Base-by-base conservation (phyloP, 129 eudicot genomes). In the Lactuca saligna region DNA sequence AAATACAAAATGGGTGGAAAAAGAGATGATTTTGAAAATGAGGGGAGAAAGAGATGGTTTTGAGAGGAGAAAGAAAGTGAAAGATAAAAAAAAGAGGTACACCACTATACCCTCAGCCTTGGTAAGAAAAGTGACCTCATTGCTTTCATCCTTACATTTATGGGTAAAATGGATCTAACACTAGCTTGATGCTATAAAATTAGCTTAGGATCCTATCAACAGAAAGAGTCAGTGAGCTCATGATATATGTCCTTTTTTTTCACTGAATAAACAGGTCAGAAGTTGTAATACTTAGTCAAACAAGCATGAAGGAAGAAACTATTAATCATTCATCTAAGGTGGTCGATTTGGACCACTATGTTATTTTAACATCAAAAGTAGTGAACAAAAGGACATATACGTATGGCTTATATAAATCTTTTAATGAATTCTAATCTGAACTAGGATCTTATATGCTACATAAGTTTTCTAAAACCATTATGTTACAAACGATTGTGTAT, bases 121-220 rank as follows among this genome's bases (percentile, higher is more conserved):
- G 29, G 29, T 44, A 12, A 3, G 51, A 44, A 8, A 8, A 6
- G 5, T 35, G 6, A 44, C 51, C 51, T 6, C 51, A 44, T 12
- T 44, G 17, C 9, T 2, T 42, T 15, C 17, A 50, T 15, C 56
- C 2, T 17, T 42, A 42, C 2, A 25, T 25, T 25, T 25, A 25
- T 25, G 29, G 49, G 49, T 42, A 42, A 50, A 50, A n/a, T 14
- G 56, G 17, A 50, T 50, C 56, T 4, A 3, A 13, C 3, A 14
- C 17, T 15, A 5, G 29, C 57, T n/a, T 15, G 29, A 53, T 15
- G 25, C 57, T 14, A 14, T 17, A 53, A 53, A 53, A 20, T 46
- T 46, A 69, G 54, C 65, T 39, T 69, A 17, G 65, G 74, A 72
- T 61, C 34, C 53, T 15, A 61, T 32, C 8, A 60, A 37, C 70